Evolutionary conservation across 2,329 filamentous ascomycete species (phyloP), one percentile per base, ranked within the genome.

Genomic region (Paecilomyces sp.): DNA sequence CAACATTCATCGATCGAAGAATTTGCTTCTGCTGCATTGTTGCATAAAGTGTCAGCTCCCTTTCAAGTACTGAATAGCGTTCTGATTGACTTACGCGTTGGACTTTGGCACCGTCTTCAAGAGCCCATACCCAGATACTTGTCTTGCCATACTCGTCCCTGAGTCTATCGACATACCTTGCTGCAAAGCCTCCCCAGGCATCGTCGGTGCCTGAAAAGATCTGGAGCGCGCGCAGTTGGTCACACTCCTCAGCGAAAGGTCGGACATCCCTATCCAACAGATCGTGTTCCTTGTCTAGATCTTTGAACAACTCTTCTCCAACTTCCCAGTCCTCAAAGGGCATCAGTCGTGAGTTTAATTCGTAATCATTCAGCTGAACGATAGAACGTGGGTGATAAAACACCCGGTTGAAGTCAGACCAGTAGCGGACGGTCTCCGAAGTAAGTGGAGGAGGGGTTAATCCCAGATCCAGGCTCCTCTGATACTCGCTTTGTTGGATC

Each of bases 401-500:
- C n/a, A 94, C 84, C 28, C 91, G 86, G 66, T 91, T 95, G 75
- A 92, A 97, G 74, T 99, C 94, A 33, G 92, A 96, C 93, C 94
- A 99, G 77, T 94, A 97, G 58, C 91, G 85, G n/a, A 97, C 89
- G 11, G 85, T 83, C 6, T 86, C 83, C 1, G 86, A 81, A 1
- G 83, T 88, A 22, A 96, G 81, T 57, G 80, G 77, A 0, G 89
- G 84, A 5, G 87, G 81, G 2, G 83, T 74, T 4, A 83, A 72
- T 24, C 91, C 92, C 31, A 85, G 76, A 66, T 97, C 90, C 2
- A 97, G 84, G 64, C 86, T 88, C 68, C 85, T 82, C 69, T 95
- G 91, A 73, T 96, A 97, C 54, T 85, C 80, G 69, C 85, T 91
- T 61, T 84, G 85, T 41, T 82, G 77, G 57, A 97, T 90, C 8